phyloP scores from a whole-genome alignment of 805 yeast species.

The Candida methanosorbosa region DNA sequence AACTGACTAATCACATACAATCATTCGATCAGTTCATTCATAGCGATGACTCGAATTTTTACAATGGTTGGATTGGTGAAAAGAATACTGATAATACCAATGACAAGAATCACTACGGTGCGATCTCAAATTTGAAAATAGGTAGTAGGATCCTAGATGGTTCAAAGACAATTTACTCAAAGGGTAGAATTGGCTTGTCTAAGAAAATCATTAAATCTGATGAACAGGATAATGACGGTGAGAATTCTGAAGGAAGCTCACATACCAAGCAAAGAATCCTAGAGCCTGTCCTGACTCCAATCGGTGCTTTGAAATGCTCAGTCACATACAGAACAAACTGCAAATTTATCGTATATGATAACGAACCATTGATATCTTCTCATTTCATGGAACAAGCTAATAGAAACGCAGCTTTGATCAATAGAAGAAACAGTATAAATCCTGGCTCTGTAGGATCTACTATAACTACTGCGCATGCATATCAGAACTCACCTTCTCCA shows the following conservation, averaged over 20 bases:
- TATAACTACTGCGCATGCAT: background rate
- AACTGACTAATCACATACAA: slow-evolving; percentile 30
- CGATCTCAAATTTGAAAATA: slow-evolving; percentile 26
- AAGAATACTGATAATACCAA: slow-evolving; percentile 7
- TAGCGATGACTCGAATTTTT: too few species aligned
- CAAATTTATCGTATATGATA: slow-evolving; percentile 31
- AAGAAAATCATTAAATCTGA: slow-evolving; percentile 29
- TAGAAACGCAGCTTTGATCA: too few species aligned
- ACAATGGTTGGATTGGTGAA: too few species aligned
- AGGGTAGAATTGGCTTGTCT: slow-evolving; percentile 80
- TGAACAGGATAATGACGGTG: background rate
- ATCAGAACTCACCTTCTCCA: background rate
- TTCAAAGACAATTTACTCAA: slow-evolving; percentile 64
- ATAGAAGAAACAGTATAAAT: background rate
- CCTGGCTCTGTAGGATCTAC: background rate
- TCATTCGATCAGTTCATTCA: too few species aligned
- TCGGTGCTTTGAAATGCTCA: slow-evolving; percentile 65
- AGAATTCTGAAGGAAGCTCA: slow-evolving; percentile 12
- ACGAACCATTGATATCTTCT: background rate
- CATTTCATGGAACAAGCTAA: background rate
- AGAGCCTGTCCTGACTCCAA: slow-evolving; percentile 63
- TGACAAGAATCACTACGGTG: slow-evolving; percentile 20
- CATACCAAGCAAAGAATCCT: slow-evolving; percentile 58
- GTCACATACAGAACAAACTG: slow-evolving; percentile 73
- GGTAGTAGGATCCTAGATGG: slow-evolving; percentile 69